Base-by-base conservation (phyloP, 2,329 filamentous ascomycete species). In the Metarhizium brunneum region DNA sequence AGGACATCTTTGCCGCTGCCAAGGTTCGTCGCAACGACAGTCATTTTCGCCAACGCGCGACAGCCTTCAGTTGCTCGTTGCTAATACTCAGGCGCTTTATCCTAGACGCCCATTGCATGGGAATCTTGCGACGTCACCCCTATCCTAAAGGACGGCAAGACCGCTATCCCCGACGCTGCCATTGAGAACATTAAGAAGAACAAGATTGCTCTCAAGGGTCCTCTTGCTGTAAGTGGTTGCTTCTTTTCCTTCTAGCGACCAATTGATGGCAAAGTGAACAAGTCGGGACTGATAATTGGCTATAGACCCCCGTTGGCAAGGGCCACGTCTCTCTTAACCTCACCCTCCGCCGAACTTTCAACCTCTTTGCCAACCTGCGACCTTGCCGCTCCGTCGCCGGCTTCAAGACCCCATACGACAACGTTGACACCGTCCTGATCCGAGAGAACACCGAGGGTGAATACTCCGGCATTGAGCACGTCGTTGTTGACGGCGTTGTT, bases 401-500 rank as follows among this genome's bases (percentile, higher is more conserved):
- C 68, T 99, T 87, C 87, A 96, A 97, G 86, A 99, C 94, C 54
- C 91, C 92, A 61, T 97, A 97, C 80, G 92, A 97, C 73, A 84
- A 88, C 67, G 94, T 99, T 70, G 88, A 99, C 77, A 96, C 92
- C 43, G 90, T 96, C 68, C 81, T 99, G 71, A 97, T 99, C 77
- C 90, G 94, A 76, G 94, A 99, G 81, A 99, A 99, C 83, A 97
- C 94, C 65, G 94, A 97, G 84, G 94, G 94, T 74, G 94, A 97
- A 82, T 99, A 99, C 85, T 96, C 90, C 47, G 94, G 94, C 60
- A 97, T 99, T 67, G 94, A 99, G 83, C 94, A 99, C 78, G 85
- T 96, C 57, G 94, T 97, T 38, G 91, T 97, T 29, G 92, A 97
- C 66, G 94, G 94, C 65, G 94, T 99, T 52, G 94, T 99, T 32